These are phyloP conservation scores for Saturnispora diversa DNA, from an alignment of 805 yeast genomes.

Conservation along the genomic window DNA sequence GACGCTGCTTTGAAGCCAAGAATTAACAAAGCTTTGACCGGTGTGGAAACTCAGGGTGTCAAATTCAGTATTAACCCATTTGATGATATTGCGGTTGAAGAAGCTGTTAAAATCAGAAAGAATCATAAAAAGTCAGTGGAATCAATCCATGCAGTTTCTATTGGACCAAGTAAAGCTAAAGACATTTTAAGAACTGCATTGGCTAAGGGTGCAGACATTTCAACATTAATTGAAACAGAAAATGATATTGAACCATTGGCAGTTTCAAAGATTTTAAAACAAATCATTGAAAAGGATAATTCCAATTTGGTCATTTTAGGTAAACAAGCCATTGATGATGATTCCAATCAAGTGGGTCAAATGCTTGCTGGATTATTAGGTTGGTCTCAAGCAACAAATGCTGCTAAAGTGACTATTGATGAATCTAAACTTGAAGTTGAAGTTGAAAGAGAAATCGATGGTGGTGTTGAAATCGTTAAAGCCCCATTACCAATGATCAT, in stretches of 20 bases:
- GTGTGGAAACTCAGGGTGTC: slow-evolving; percentile 81
- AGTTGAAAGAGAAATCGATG: slow-evolving; percentile 90
- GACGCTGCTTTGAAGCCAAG: slow-evolving; percentile 93
- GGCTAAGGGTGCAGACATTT: slow-evolving; percentile 89
- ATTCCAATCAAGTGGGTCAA: slow-evolving; percentile 91
- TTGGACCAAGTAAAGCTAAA: slow-evolving; percentile 81
- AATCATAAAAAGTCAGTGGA: slow-evolving; percentile 61
- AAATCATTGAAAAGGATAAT: slow-evolving; percentile 59
- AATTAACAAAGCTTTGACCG: slow-evolving; percentile 76
- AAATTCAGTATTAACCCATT: slow-evolving; percentile 94
- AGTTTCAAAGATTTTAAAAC: slow-evolving; percentile 76
- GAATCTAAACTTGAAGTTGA: slow-evolving; percentile 47
- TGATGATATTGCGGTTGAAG: slow-evolving; percentile 96
- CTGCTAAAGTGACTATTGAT: slow-evolving; percentile 67
- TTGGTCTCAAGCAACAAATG: slow-evolving; percentile 97
- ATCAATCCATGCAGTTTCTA: slow-evolving; percentile 80
- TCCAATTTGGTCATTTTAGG: slow-evolving; percentile 84
- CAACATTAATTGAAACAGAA: slow-evolving; percentile 73
- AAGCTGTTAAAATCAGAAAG: slow-evolving; percentile 73
- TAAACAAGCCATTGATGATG: slow-evolving; percentile 95
- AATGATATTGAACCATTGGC: slow-evolving; percentile 71
- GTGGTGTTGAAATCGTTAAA: slow-evolving; percentile 78
- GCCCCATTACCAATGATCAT: slow-evolving; percentile 78
- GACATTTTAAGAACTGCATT: slow-evolving; percentile 83
- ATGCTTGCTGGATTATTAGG: slow-evolving; percentile 87